These are phyloP conservation scores for Triangularia verruculosa DNA, from an alignment of 2,329 filamentous ascomycete genomes.

Conservation along the genomic window DNA sequence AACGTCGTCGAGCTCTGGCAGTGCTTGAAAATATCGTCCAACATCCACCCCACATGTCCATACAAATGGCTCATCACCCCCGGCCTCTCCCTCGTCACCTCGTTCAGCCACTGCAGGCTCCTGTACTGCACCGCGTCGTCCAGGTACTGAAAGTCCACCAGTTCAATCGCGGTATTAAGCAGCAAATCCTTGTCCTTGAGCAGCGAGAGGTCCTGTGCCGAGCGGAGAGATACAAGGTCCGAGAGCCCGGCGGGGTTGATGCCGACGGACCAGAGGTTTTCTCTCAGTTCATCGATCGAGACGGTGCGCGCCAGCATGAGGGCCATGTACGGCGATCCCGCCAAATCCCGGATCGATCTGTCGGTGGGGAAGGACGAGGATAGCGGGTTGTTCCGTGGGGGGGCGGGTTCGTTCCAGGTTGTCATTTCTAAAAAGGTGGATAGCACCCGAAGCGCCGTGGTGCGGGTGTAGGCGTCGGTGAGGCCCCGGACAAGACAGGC, in stretches of 20 bases:
- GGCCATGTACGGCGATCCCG: conserved; percentile 56
- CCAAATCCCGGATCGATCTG: conserved; percentile 32
- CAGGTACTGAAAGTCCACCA: conserved; percentile 64
- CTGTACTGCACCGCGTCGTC: conserved; percentile 61
- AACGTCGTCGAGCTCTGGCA: conserved; percentile 60
- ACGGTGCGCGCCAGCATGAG: conserved; percentile 57
- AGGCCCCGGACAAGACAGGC: conserved; percentile 63
- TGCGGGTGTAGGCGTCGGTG: conserved; percentile 59
- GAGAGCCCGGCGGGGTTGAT: conserved; percentile 46
- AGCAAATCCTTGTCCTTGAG: conserved; percentile 61
- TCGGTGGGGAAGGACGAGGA: background rate
- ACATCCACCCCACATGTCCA: conserved; percentile 39
- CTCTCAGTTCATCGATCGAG: conserved; percentile 57
- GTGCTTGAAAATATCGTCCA: conserved; percentile 61
- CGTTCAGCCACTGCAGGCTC: conserved; percentile 57
- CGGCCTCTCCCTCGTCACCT: conserved; percentile 53
- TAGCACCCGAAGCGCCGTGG: conserved; percentile 57
- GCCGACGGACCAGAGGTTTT: conserved; percentile 60
- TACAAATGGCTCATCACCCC: conserved; percentile 58
- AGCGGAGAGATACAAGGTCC: conserved; percentile 26
- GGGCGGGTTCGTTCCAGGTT: conserved; percentile 25
- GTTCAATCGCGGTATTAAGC: conserved; percentile 59
- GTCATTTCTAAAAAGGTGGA: conserved; percentile 59
- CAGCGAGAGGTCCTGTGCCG: conserved; percentile 42
- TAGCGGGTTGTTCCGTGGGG: background rate